phyloP scores from a whole-genome alignment of 139 green algal species.

The Mychonastes homosphaera region DNA sequence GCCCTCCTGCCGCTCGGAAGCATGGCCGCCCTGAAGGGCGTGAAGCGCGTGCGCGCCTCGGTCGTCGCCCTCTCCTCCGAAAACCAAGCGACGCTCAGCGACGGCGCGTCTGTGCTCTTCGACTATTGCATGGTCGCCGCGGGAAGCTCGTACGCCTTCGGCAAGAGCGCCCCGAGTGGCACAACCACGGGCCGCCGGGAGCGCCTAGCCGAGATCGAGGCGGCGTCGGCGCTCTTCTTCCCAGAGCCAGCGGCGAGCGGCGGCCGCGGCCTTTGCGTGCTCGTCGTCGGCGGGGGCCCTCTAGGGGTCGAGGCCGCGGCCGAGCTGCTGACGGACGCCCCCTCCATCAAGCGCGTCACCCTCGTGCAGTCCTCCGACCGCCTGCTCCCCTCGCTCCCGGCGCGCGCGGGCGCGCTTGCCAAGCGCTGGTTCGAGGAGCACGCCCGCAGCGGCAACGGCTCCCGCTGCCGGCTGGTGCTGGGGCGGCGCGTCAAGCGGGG shows the following conservation, averaged over 20 bases:
- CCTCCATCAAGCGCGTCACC: constrained; percentile 1
- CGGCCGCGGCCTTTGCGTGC: no score
- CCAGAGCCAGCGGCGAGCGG: no score
- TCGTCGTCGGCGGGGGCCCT: constrained; percentile 18
- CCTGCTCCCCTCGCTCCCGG: constrained; percentile 4
- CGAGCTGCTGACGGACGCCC: constrained; percentile 13
- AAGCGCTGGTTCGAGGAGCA: constrained; percentile 1
- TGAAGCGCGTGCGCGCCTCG: neutral
- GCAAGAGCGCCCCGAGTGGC: constrained; percentile 2
- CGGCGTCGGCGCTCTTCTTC: no score
- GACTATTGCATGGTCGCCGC: constrained; percentile 15
- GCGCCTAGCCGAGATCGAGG: no score
- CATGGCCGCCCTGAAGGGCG: neutral
- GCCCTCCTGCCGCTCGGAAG: neutral
- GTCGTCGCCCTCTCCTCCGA: neutral
- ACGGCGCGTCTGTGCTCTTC: constrained; percentile 10
- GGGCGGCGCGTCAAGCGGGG: no score
- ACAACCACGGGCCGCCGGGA: no score
- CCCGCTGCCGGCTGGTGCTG: no score
- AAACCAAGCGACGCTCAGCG: neutral
- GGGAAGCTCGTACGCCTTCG: constrained; percentile 7
- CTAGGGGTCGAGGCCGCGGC: constrained; percentile 19
- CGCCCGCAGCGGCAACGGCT: no score
- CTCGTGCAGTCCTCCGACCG: constrained; percentile 6
- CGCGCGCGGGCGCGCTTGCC: constrained; percentile 1